These are phyloP conservation scores for Termitomyces sp. DNA, from an alignment of 768 basidiomycete species.

Conservation along the genomic window DNA sequence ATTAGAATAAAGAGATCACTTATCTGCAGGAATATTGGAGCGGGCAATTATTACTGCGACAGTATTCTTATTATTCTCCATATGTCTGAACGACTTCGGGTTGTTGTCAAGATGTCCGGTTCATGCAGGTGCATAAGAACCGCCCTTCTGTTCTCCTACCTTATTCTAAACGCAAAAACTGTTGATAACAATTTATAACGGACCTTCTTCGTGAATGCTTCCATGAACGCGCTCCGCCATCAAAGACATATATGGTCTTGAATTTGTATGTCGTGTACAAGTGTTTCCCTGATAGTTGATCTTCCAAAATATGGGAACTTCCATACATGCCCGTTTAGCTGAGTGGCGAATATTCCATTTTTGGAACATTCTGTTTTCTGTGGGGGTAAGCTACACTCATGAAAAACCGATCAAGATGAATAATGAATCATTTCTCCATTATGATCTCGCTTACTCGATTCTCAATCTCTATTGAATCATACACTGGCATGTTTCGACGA, in stretches of 20 bases:
- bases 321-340: background rate
- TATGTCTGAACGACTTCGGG: too few species aligned
- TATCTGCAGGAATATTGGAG: too few species aligned
- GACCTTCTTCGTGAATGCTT: background rate
- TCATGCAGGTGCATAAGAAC: too few species aligned
- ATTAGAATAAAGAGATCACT: too few species aligned
- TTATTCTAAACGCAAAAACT: background rate
- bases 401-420: background rate
- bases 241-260: background rate
- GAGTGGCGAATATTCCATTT: background rate
- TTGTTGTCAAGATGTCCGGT: too few species aligned
- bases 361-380: background rate
- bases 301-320: background rate
- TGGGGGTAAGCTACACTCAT: background rate
- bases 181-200: background rate
- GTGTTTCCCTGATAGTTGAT: background rate
- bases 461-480: too few species aligned
- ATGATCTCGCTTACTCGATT: too few species aligned
- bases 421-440: background rate
- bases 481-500: too few species aligned
- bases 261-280: background rate
- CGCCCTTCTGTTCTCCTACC: too few species aligned
- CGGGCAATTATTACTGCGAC: background rate
- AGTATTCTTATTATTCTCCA: background rate
- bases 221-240: background rate